Percentiles rank a stretch among this genome's conserved stretches.
Evolutionary conservation across 345 rosid genomes (phyloP).

Genomic region (Draba incana): DNA sequence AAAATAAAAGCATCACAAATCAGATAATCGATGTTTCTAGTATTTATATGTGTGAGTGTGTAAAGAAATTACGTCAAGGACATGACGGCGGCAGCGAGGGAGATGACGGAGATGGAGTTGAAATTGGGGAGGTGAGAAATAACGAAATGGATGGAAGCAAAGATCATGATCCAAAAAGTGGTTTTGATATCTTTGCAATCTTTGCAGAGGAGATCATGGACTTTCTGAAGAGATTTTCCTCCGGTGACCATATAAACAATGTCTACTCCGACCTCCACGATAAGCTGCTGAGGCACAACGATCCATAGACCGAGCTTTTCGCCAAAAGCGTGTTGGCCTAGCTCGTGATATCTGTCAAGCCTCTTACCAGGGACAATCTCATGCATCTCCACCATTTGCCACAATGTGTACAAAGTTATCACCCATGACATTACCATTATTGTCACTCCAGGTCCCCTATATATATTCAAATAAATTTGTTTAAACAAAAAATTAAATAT

Average conservation of each 20-base stretch:
- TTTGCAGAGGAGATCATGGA: slow-evolving; percentile 47
- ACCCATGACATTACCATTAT: slow-evolving; percentile 66
- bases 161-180: slow-evolving; percentile 68
- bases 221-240: slow-evolving; percentile 61
- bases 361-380: slow-evolving; percentile 72
- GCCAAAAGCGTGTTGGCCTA: slow-evolving; percentile 75
- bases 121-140: slow-evolving; percentile 69
- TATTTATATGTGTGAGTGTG: no score
- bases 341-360: slow-evolving; percentile 72
- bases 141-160: slow-evolving; percentile 56
- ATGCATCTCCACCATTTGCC: slow-evolving; percentile 95
- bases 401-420: slow-evolving; percentile 68
- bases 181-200: slow-evolving; percentile 51
- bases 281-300: slow-evolving; percentile 68
- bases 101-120: slow-evolving; percentile 62
- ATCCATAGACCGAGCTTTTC: slow-evolving; percentile 73
- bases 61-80: slow-evolving; percentile 52
- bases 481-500: no score
- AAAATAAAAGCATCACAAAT: no score
- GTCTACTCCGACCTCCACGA: slow-evolving; percentile 64
- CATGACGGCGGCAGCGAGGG: slow-evolving; percentile 70
- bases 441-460: slow-evolving; percentile 64
- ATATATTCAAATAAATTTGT: no score
- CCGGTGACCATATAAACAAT: slow-evolving; percentile 74
- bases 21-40: no score